A percentile compares a stretch with the other conserved stretches of the same genome.
Evolutionary conservation across 2,329 filamentous ascomycete genomes (phyloP).

Genomic region (Penicillium sp.): DNA sequence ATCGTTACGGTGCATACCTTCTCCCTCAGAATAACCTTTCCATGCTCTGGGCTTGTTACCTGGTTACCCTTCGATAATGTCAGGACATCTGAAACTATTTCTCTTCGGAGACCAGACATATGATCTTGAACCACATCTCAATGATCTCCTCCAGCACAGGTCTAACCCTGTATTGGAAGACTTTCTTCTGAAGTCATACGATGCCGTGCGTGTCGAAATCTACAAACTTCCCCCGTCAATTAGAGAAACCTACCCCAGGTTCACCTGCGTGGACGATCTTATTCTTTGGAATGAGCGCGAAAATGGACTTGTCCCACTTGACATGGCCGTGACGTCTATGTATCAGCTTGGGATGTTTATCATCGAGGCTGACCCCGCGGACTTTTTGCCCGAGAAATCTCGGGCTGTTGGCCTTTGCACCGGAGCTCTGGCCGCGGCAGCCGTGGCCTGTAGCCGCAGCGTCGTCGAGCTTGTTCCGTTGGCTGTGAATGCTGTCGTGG

Average conservation of each 20-base stretch:
- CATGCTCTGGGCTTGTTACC: not conserved
- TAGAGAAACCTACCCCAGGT: conserved; percentile 4
- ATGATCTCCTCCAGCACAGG: not conserved
- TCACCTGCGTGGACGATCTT: conserved; percentile 6
- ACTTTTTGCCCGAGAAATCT: not conserved
- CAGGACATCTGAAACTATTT: not conserved
- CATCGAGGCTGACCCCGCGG: not conserved
- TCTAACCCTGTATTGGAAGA: conserved; percentile 5
- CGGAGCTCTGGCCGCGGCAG: conserved; percentile 31
- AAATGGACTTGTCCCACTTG: conserved; percentile 1
- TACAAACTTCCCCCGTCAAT: not conserved
- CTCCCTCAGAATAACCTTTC: not conserved
- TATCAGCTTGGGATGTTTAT: conserved; percentile 11
- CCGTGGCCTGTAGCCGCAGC: conserved; percentile 28
- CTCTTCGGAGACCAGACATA: conserved; percentile 21
- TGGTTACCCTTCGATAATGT: not conserved
- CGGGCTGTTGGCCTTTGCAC: conserved; percentile 31
- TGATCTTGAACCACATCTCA: conserved; percentile 2
- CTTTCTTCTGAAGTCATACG: conserved; percentile 7
- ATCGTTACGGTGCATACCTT: not conserved
- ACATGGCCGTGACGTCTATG: conserved; percentile 8
- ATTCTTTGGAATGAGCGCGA: conserved; percentile 3
- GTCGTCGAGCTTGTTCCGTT: conserved; percentile 32
- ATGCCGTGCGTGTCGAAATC: conserved; percentile 9
- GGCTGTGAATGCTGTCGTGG: conserved; percentile 33